Base-by-base conservation (phyloP, 306 rosid species). In the Medicago arabica region DNA sequence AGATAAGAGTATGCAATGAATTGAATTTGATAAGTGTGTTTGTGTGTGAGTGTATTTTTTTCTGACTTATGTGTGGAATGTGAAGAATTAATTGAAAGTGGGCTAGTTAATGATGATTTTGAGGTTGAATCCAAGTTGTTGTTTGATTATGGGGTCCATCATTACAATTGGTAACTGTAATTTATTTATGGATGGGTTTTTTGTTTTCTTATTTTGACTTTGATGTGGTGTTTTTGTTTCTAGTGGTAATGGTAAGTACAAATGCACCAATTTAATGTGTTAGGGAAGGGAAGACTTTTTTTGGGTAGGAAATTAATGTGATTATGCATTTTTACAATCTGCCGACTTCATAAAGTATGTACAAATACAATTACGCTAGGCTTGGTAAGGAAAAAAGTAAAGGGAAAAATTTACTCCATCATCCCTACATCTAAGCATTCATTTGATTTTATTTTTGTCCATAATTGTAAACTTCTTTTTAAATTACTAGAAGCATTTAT, bases 1-100 rank as follows among this genome's bases (percentile, higher is more conserved):
- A 58, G 79, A 65, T 16, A 73, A 80, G 69, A 47, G 38, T 1
- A 46, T 77, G 81, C 2, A 16, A 66, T 67, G 34, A 73, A 67
- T 36, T 66, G 51, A 68, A 81, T 59, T 46, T 50, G 19, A 16
- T n/a, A 12, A 15, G 16, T n/a, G 19, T 14, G 47, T n/a, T n/a
- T 55, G 21, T 17, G 49, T 28, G 31, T 28, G 31, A 28, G 31
- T 28, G 31, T 28, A 0, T 28, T 28, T 28, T 28, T 28, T 28
- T 28, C 31, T 28, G 31, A 28, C 4, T 28, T 16, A 18, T 14
- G 47, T 55, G 21, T 17, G 39, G 50, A 12, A 44, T 44, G 50
- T 44, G 51, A 18, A 19, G 69, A 2, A 59, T 59, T 4, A 65
- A n/a, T 51, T 0, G 28, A 43, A 31, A 14, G 57, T 67, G 71